These are phyloP conservation scores for Durio zibethinus DNA, from an alignment of 345 rosid genomes.

Conservation along the genomic window DNA sequence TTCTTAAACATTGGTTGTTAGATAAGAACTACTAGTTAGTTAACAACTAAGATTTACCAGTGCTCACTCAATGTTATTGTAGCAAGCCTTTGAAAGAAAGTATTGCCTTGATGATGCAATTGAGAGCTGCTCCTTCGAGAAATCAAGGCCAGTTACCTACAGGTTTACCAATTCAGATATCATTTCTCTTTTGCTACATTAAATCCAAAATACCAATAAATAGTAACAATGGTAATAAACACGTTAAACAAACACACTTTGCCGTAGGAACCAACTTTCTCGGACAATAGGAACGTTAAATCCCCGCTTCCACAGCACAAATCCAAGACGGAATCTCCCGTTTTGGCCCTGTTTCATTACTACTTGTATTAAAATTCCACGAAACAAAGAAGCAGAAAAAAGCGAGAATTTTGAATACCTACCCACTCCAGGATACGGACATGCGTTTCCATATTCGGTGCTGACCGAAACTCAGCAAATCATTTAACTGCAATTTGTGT, in stretches of 20 bases:
- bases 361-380: not conserved
- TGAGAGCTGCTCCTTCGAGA: slow-evolving; percentile 67
- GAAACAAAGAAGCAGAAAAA: not conserved
- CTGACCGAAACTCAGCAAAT: slow-evolving; percentile 77
- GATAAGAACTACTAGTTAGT: not conserved
- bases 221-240: not conserved
- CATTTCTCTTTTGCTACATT: not conserved
- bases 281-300: slow-evolving; percentile 76
- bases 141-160: slow-evolving; percentile 85
- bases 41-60: slow-evolving; percentile 42
- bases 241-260: slow-evolving; percentile 31
- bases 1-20: not conserved
- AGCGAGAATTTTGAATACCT: slow-evolving; percentile 7
- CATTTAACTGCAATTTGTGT: slow-evolving; percentile 52
- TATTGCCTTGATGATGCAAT: slow-evolving; percentile 65
- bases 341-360: slow-evolving; percentile 48
- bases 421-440: slow-evolving; percentile 81
- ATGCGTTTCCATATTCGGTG: slow-evolving; percentile 90
- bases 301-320: slow-evolving; percentile 95
- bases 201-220: not conserved
- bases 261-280: slow-evolving; percentile 68
- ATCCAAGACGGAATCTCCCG: slow-evolving; percentile 65
- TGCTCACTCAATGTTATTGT: slow-evolving; percentile 90
- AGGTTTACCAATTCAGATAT: slow-evolving; percentile 4
- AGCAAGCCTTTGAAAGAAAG: slow-evolving; percentile 45